These are phyloP conservation scores for Hansenula sp. DNA, from an alignment of 1,139 yeast species.

Conservation along the genomic window DNA sequence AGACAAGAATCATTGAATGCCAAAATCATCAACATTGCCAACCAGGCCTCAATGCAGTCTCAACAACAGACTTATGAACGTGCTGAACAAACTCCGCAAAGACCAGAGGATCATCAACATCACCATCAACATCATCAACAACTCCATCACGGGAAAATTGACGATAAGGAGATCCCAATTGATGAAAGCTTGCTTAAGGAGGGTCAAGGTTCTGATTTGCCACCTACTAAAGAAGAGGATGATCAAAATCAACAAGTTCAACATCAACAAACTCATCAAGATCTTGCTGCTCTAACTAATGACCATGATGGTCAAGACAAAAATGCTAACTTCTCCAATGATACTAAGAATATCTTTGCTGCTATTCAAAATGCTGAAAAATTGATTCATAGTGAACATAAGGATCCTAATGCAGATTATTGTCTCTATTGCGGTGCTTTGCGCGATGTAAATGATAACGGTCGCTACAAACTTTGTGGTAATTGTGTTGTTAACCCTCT, in stretches of 20 bases:
- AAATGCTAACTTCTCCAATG: slow-evolving; percentile 6
- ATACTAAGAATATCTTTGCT: slow-evolving; percentile 11
- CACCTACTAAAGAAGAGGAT: background rate
- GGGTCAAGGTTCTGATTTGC: slow-evolving; percentile 7
- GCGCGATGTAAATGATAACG: slow-evolving; percentile 20
- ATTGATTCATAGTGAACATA: slow-evolving; percentile 8
- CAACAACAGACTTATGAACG: slow-evolving; percentile 8
- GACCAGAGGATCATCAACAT: slow-evolving; percentile 1
- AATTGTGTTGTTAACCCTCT: slow-evolving; percentile 21
- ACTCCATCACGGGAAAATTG: slow-evolving; percentile 6
- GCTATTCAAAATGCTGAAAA: slow-evolving; percentile 13
- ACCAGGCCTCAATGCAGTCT: slow-evolving; percentile 11
- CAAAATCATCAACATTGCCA: slow-evolving; percentile 21
- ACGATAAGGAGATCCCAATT: slow-evolving; percentile 21
- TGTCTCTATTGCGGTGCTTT: slow-evolving; percentile 21
- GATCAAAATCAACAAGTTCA: slow-evolving; percentile 1
- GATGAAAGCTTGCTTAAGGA: slow-evolving; percentile 22
- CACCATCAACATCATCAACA: slow-evolving; percentile 1
- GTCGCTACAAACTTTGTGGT: slow-evolving; percentile 21
- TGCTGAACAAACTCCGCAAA: slow-evolving; percentile 10
- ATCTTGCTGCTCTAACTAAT: slow-evolving; percentile 4
- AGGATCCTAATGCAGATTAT: slow-evolving; percentile 12
- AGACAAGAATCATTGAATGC: slow-evolving; percentile 16
- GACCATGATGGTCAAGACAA: slow-evolving; percentile 7
- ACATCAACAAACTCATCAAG: background rate